These are phyloP conservation scores for Neurospora sp. DNA, from an alignment of 495 filamentous ascomycete genomes.

Conservation along the genomic window DNA sequence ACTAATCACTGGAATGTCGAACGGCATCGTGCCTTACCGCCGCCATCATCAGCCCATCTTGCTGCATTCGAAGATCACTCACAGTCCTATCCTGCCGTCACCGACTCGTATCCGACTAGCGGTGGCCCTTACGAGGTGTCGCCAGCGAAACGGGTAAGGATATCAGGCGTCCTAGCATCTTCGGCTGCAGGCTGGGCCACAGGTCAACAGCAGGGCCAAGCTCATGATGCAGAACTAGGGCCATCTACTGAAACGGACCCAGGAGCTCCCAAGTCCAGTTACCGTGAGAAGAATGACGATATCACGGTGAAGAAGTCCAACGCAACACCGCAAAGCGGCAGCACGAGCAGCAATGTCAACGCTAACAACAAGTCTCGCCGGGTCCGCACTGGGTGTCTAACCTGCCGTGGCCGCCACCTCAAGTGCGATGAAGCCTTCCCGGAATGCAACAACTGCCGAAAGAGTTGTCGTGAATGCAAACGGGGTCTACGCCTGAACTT, in stretches of 20 bases:
- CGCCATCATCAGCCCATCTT: neutral
- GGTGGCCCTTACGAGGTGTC: neutral
- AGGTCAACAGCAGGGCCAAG: neutral
- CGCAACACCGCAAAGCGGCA: neutral
- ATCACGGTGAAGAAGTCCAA: neutral
- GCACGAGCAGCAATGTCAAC: constrained; percentile 14
- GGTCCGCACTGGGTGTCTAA: constrained; percentile 69
- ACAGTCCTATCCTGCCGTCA: neutral
- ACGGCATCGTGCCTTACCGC: neutral
- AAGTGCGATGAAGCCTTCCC: constrained; percentile 73
- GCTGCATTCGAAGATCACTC: neutral
- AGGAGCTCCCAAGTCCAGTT: neutral
- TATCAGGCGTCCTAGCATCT: neutral
- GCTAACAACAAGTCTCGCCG: constrained; percentile 49
- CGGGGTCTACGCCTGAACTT: constrained; percentile 87
- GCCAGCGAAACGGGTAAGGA: neutral
- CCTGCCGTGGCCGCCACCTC: constrained; percentile 60
- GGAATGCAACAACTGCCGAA: constrained; percentile 76
- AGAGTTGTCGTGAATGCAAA: constrained; percentile 77
- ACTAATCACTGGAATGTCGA: neutral
- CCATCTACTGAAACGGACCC: neutral
- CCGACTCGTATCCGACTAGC: neutral
- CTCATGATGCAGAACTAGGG: neutral
- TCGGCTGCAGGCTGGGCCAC: neutral
- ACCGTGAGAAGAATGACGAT: constrained; percentile 11